phyloP scores from a whole-genome alignment of 2,329 filamentous ascomycete species.

The Ramularia endophylla region DNA sequence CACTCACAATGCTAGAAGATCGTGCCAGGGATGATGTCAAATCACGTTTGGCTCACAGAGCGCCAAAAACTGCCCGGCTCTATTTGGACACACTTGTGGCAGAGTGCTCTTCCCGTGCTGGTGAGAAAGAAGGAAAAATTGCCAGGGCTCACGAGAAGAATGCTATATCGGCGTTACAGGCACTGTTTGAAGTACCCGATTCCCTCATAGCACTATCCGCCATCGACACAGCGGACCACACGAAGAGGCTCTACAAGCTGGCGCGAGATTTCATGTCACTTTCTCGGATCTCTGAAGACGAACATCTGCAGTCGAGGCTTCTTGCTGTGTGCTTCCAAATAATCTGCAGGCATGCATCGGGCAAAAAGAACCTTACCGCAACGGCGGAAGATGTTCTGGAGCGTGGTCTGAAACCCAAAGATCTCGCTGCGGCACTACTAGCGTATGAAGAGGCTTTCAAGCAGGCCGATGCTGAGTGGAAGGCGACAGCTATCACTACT shows the following conservation, averaged over 20 bases:
- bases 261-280: too few relatives aligned
- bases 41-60: neutral
- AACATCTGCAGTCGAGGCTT: neutral
- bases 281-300: too few relatives aligned
- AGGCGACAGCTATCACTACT: neutral
- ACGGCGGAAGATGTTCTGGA: constrained; percentile 1
- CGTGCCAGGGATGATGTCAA: neutral
- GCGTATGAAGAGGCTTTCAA: constrained; percentile 4
- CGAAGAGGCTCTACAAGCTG: neutral
- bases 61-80: neutral
- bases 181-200: neutral
- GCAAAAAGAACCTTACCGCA: neutral
- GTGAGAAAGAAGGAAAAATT: too few relatives aligned
- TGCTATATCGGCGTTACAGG: neutral
- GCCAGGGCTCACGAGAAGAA: neutral
- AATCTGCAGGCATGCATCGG: neutral
- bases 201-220: neutral
- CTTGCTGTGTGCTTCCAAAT: constrained; percentile 1
- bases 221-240: neutral
- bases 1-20: neutral
- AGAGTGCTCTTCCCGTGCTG: neutral
- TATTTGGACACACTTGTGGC: neutral
- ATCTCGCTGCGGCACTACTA: constrained; percentile 1
- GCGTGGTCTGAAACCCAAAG: neutral
- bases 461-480: constrained; percentile 1